Conservation (phyloP, 495 filamentous ascomycete genomes). For the Penicillium crystallinum region DNA sequence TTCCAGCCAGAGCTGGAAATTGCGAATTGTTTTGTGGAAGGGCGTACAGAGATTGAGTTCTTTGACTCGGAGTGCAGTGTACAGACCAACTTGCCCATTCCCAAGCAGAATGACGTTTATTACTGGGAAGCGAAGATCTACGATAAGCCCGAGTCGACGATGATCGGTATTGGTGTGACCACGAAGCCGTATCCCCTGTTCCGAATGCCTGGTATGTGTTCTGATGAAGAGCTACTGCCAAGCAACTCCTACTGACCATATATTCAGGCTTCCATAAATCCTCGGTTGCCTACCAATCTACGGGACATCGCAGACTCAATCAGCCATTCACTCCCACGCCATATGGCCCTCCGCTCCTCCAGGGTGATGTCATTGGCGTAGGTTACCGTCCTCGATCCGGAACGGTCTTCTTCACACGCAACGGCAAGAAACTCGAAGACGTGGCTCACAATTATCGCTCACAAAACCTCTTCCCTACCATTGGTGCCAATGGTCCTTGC, state of each 20-base stretch:
- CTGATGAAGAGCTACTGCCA: not conserved
- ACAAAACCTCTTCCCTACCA: conserved; percentile 93
- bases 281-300: conserved; percentile 85
- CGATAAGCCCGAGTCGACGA: conserved; percentile 85
- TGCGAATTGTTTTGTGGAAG: conserved; percentile 98
- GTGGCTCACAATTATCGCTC: conserved; percentile 88
- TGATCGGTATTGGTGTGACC: conserved; percentile 83
- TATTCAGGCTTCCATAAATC: conserved; percentile 77
- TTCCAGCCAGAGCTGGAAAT: conserved; percentile 98
- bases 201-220: conserved; percentile 72
- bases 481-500: conserved; percentile 91
- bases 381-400: conserved; percentile 93
- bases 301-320: conserved; percentile 80
- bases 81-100: conserved; percentile 91
- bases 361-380: conserved; percentile 94
- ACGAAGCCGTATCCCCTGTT: conserved; percentile 97
- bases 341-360: conserved; percentile 78
- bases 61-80: conserved; percentile 97
- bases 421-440: conserved; percentile 95
- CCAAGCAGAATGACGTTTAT: conserved; percentile 98
- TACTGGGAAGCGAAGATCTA: conserved; percentile 99
- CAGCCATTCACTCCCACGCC: conserved; percentile 75
- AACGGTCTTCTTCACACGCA: conserved; percentile 95
- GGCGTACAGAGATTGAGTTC: conserved; percentile 93
- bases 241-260: conserved; percentile 13